Base-by-base conservation (phyloP, 2,329 filamentous ascomycete species). In the Alternaria alternata region DNA sequence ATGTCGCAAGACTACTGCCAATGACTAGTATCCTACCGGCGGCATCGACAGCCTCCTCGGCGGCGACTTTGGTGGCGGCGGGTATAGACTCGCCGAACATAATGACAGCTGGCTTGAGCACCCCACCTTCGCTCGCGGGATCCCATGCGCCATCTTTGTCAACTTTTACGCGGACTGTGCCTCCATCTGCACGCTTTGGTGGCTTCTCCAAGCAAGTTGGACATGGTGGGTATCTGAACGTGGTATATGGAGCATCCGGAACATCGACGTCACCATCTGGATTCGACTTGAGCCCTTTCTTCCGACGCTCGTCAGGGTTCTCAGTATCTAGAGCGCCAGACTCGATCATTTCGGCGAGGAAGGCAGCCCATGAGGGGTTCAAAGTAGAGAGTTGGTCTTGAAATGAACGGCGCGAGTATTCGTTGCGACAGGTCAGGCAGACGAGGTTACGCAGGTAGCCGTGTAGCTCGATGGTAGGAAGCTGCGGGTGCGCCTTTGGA, bases 71-170 rank as follows among this genome's bases (percentile, higher is more conserved):
- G 36, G 94, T 89, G 1, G 80, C 72, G 1, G 80, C 78, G 0
- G 87, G 83, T 51, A 98, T 96, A 61, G 88, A 94, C 79, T 98
- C 95, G 16, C 95, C 95, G 76, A 98, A 98, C 93, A 98, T 97
- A 70, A 94, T 89, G 2, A 99, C 94, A 1, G 92, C 92, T 4
- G 95, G 95, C 75, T 98, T 98, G 56, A 99, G 78, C 38, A 98
- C 88, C 2, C 94, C 95, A 0, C 88, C 92, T 20, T 65, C 64
- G 20, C 67, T 71, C n/a, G 36, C 57, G 3, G 61, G 58, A 39
- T 68, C 67, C 92, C 90, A 96, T 0, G 93, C 94, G 0, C 94
- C 94, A 54, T 97, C 93, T 1, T 74, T 69, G 71, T 97, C 94
- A 12, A 91, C 86, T 63, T 91, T 83, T 1, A 97, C 89, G 26